phyloP scores from a whole-genome alignment of 495 filamentous ascomycete species.

The Trichocladium antarcticum region DNA sequence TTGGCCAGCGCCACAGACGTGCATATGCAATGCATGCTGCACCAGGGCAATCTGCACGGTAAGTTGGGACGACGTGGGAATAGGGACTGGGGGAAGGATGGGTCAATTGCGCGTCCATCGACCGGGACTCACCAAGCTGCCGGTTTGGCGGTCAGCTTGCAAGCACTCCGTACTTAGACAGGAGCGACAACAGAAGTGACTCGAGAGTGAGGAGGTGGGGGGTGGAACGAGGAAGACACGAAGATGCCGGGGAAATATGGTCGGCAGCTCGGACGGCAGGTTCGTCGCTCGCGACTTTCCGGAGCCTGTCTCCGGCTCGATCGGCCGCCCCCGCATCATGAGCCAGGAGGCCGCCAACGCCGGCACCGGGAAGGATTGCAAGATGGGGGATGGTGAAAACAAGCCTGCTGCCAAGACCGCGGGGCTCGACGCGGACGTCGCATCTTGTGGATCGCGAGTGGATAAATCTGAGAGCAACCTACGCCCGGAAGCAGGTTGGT shows the following conservation, averaged over 20 bases:
- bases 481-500: neutral
- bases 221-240: no score
- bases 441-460: neutral
- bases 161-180: neutral
- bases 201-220: no score
- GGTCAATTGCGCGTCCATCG: neutral
- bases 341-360: constrained; percentile 17
- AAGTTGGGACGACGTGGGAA: neutral
- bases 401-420: constrained; percentile 10
- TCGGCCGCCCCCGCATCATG: constrained; percentile 2
- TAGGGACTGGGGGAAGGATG: neutral
- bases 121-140: neutral
- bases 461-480: neutral
- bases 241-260: no score
- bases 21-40: constrained; percentile 10
- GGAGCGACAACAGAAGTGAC: no score
- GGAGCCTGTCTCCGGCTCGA: neutral
- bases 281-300: neutral
- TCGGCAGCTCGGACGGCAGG: no score
- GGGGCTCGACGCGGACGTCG: neutral
- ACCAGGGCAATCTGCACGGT: neutral
- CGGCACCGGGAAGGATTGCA: constrained; percentile 1
- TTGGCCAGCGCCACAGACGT: neutral
- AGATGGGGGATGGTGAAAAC: constrained; percentile 6
- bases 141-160: constrained; percentile 6